Conservation (phyloP, 2,329 filamentous ascomycete species). For the Curvularia spicifera region DNA sequence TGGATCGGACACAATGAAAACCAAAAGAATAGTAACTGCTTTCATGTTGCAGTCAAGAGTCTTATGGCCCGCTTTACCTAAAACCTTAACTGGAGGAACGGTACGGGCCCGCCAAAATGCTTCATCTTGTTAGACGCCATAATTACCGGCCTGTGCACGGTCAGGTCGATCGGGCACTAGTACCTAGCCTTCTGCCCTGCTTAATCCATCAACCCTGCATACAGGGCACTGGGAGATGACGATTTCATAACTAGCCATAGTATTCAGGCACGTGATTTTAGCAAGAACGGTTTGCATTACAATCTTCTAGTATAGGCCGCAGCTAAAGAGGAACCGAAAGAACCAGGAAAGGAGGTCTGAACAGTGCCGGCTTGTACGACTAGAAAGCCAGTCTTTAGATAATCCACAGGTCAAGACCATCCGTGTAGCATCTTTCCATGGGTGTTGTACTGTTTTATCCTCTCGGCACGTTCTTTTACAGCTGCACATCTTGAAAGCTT, state of each 20-base stretch:
- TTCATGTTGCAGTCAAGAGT: background rate
- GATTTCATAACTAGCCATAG: background rate
- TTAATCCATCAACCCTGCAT: background rate
- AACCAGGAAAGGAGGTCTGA: background rate
- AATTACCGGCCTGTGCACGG: background rate
- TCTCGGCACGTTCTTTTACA: slow-evolving; percentile 18
- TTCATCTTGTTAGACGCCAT: background rate
- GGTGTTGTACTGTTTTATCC: background rate
- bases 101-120: background rate
- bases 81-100: background rate
- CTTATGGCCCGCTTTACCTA: background rate
- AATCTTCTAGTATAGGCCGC: slow-evolving; percentile 9
- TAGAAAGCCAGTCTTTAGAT: background rate
- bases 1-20: background rate
- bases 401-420: too few species aligned
- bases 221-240: background rate
- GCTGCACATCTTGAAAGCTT: slow-evolving; percentile 45
- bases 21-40: background rate
- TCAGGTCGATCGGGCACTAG: background rate
- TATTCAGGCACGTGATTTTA: background rate
- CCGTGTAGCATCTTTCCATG: background rate
- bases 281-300: slow-evolving; percentile 7
- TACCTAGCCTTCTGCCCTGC: background rate
- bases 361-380: background rate
- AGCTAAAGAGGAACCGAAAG: background rate